phyloP scores from a whole-genome alignment of 129 eudicot genomes.

The Scalesia atractyloides region DNA sequence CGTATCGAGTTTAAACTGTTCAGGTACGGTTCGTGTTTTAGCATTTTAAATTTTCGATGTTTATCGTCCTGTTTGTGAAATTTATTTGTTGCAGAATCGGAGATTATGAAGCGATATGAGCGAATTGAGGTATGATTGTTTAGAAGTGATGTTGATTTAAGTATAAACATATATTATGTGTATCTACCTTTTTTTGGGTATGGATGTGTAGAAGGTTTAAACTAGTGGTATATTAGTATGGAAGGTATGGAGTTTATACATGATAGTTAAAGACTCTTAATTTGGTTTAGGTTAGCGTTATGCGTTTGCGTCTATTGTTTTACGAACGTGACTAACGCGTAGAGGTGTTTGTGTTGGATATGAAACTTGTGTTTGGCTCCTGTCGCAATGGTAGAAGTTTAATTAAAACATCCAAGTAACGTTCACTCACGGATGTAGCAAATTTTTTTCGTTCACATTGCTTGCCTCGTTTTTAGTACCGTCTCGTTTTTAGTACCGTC shows the following conservation, averaged over 20 bases:
- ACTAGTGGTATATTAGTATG: not conserved
- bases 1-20: constrained; percentile 40
- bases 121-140: constrained; percentile 19
- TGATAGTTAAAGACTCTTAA: not conserved
- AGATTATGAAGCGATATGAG: too few species aligned
- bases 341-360: constrained; percentile 2
- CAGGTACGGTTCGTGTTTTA: not conserved
- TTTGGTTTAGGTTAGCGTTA: constrained; percentile 12
- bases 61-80: too few species aligned
- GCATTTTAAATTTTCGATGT: too few species aligned
- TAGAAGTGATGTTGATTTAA: constrained; percentile 13
- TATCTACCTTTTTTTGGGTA: constrained; percentile 16
- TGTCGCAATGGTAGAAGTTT: constrained; percentile 9
- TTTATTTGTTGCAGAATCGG: constrained; percentile 14
- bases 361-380: constrained; percentile 12
- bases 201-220: constrained; percentile 26
- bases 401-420: not conserved
- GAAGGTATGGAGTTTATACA: too few species aligned
- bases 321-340: not conserved
- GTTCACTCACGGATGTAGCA: not conserved
- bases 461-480: not conserved
- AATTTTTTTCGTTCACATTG: constrained; percentile 4
- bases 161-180: not conserved
- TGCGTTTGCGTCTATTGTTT: constrained; percentile 14
- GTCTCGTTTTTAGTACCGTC: not conserved